Evolutionary conservation across 768 basidiomycete species (phyloP), one percentile per base, ranked within the genome.

Genomic region (Auricularia sp.): DNA sequence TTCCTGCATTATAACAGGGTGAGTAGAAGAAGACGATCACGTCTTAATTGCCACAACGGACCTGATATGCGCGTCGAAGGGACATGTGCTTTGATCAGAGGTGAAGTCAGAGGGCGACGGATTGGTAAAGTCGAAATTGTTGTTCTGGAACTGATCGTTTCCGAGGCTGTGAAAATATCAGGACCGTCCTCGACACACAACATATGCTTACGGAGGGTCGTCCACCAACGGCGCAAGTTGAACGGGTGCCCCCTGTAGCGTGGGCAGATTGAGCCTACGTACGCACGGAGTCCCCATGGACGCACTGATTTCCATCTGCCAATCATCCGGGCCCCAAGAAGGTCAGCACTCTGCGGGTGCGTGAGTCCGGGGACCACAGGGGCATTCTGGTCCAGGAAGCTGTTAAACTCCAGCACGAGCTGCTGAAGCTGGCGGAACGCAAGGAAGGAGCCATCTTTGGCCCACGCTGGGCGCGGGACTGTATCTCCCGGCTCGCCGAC

Each of bases 391-490:
- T 60, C 54, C 53, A 72, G 62, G 68, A 72, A 76, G 36, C 63
- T 61, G 66, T 75, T 65, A 67, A 75, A 74, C 66, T 76, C 75
- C 35, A 74, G 75, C 16, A 76, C 75, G 23, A 72, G 66, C 64
- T 75, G 74, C 64, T 70, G 56, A n/a, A 76, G 68, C 64, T 74
- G 70, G 34, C 75, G 72, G 67, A 74, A 64, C 36, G 69, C 73
- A 33, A 75, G 65, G 68, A 75, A 73, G 33, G 68, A 72, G 39
- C 74, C 74, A 36, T 74, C 73, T 33, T 70, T 54, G 2, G 74
- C 70, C 74, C 74, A 74, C 0, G 64, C 21, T 2, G 73, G 72
- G 71, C 80, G 74, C 42, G 65, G n/a, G 34, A 59, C 58, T 7
- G 61, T 4, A 61, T 67, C 69, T 11, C 67, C 69, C 7, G 47